Evolutionary conservation across 179 eudicot genomes (phyloP).

Genomic region (Corrigiola litoralis): DNA sequence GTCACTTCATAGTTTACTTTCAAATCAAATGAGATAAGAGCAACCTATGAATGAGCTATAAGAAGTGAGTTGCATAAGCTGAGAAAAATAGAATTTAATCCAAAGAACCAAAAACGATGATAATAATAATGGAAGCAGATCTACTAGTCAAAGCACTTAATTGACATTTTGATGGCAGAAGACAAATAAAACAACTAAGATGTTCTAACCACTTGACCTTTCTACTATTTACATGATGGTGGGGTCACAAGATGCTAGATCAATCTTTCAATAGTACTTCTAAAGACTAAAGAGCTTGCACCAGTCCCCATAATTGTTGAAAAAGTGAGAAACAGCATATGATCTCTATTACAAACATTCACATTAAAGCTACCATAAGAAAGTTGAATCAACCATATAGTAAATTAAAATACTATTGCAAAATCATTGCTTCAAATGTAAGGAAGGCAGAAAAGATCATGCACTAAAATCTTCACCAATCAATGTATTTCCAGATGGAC

Average conservation of each 20-base stretch:
- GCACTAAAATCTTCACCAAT: slow-evolving; percentile 15
- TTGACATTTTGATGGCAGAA: slow-evolving; percentile 13
- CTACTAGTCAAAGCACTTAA: slow-evolving; percentile 21
- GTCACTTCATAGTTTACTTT: slow-evolving; percentile 4
- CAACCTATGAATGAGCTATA: background rate
- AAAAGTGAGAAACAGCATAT: slow-evolving; percentile 7
- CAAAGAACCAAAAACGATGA: background rate
- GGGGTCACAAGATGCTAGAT: slow-evolving; percentile 19
- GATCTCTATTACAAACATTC: slow-evolving; percentile 1
- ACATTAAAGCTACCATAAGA: slow-evolving; percentile 1
- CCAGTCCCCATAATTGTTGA: slow-evolving; percentile 16
- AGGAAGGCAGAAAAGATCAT: slow-evolving; percentile 14
- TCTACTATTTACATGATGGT: slow-evolving; percentile 21
- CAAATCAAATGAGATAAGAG: background rate
- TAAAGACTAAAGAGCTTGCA: slow-evolving; percentile 2
- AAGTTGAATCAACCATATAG: slow-evolving; percentile 1
- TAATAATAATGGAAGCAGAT: slow-evolving; percentile 13
- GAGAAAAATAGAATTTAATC: background rate
- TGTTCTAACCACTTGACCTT: slow-evolving; percentile 11
- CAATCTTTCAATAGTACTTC: slow-evolving; percentile 15
- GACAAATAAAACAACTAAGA: slow-evolving; percentile 11
- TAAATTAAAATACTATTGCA: background rate
- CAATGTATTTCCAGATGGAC: background rate
- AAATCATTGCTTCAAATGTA: slow-evolving; percentile 27
- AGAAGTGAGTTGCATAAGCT: background rate